phyloP scores from a whole-genome alignment of 2,329 filamentous ascomycete species.

The Aschersonia sp. region DNA sequence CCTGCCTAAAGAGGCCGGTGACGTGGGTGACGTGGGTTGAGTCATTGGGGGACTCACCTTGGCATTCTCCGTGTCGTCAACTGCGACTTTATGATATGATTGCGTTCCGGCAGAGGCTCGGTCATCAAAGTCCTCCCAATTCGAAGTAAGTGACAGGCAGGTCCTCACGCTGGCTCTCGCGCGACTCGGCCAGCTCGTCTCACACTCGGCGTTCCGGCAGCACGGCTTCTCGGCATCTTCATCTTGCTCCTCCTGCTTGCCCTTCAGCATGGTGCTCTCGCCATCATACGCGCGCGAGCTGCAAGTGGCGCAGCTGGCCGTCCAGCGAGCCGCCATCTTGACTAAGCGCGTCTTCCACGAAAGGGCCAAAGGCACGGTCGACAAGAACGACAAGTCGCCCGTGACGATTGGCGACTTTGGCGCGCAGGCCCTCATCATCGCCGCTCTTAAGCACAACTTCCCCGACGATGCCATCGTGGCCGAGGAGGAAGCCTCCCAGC shows the following conservation, averaged over 20 bases:
- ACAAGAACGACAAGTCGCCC: constrained; percentile 87
- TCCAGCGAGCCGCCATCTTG: constrained; percentile 56
- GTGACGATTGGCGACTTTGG: constrained; percentile 98
- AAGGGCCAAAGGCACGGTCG: constrained; percentile 82
- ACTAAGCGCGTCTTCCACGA: constrained; percentile 50
- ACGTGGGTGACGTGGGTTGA: too few relatives aligned
- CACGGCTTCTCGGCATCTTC: constrained; percentile 3
- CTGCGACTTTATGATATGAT: too few relatives aligned
- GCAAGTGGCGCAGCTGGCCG: constrained; percentile 71
- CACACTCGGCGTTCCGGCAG: constrained; percentile 3
- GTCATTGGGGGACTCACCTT: too few relatives aligned
- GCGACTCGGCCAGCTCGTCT: constrained; percentile 9
- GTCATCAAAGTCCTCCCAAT: too few relatives aligned
- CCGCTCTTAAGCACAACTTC: constrained; percentile 79
- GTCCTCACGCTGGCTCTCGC: constrained; percentile 13
- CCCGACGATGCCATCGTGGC: constrained; percentile 83
- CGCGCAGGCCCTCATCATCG: constrained; percentile 90
- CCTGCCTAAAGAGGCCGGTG: too few relatives aligned
- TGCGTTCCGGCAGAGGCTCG: too few relatives aligned
- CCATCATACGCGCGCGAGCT: constrained; percentile 62
- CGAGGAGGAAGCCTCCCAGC: constrained; percentile 78
- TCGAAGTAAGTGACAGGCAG: too few relatives aligned
- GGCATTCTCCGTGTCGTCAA: too few relatives aligned
- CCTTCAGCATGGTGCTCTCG: constrained; percentile 17
- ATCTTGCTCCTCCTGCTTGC: not conserved